A percentile compares a stretch with the other conserved stretches of the same genome.
phyloP scores from a whole-genome alignment of 2,329 filamentous ascomycete genomes.

The Colletotrichum neosansevieriae region DNA sequence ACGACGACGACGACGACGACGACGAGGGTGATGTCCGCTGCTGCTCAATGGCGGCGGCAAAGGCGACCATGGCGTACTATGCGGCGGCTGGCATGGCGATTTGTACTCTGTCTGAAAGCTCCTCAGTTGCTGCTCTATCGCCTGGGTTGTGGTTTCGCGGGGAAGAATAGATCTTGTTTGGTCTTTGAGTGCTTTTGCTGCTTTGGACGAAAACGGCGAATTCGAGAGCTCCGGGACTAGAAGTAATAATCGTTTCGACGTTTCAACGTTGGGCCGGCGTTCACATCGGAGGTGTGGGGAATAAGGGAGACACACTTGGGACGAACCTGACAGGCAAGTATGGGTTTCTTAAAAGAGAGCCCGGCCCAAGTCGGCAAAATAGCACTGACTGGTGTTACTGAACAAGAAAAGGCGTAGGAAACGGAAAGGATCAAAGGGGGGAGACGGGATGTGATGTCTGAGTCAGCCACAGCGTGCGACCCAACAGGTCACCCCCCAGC shows the following conservation, averaged over 20 bases:
- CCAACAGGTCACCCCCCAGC: conserved; percentile 12
- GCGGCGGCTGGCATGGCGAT: conserved; percentile 25
- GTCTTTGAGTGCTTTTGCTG: background rate
- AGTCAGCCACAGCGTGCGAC: conserved; percentile 27
- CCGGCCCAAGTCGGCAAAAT: background rate
- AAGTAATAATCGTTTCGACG: background rate
- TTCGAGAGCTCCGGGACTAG: background rate
- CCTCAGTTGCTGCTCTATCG: background rate
- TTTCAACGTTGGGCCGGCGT: conserved; percentile 12
- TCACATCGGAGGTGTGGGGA: conserved; percentile 13
- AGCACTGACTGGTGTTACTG: background rate
- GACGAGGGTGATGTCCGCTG: background rate
- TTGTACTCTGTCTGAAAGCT: conserved; percentile 7
- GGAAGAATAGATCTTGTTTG: background rate
- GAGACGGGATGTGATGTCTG: conserved; percentile 19
- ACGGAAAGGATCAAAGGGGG: conserved; percentile 15
- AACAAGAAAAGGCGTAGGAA: background rate
- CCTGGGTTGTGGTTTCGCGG: background rate
- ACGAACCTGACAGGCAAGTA: conserved; percentile 25
- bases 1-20: too few species aligned
- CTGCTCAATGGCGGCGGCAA: conserved; percentile 27
- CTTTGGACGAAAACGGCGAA: conserved; percentile 20
- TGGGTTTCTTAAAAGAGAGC: conserved; percentile 15
- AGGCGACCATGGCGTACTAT: conserved; percentile 28
- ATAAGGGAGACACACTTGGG: conserved; percentile 19